These are phyloP conservation scores for Pseudogymnoascus sp. DNA, from an alignment of 2,329 filamentous ascomycete species.

Conservation along the genomic window DNA sequence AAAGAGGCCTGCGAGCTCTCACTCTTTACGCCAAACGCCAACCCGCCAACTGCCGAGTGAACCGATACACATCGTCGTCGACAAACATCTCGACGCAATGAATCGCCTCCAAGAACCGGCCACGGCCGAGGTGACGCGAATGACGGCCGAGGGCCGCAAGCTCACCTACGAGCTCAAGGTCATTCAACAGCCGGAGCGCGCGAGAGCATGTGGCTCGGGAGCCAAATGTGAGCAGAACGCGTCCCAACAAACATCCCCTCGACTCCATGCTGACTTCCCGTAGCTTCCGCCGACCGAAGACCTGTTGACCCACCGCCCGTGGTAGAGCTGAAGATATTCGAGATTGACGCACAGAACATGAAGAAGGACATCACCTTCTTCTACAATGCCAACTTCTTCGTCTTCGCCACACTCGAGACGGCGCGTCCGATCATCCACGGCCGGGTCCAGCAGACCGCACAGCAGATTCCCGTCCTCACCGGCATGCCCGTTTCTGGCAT, in stretches of 20 bases:
- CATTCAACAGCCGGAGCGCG: slow-evolving; percentile 89
- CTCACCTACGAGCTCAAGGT: slow-evolving; percentile 79
- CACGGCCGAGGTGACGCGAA: slow-evolving; percentile 21
- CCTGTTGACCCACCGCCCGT: slow-evolving; percentile 93
- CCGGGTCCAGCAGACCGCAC: slow-evolving; percentile 61
- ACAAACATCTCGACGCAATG: not conserved
- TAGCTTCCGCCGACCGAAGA: slow-evolving; percentile 78
- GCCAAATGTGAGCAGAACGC: slow-evolving; percentile 69
- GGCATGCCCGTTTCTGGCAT: slow-evolving; percentile 93
- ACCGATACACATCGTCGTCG: not conserved
- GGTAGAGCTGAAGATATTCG: slow-evolving; percentile 79
- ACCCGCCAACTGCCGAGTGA: not conserved
- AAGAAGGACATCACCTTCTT: slow-evolving; percentile 70
- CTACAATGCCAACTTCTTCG: slow-evolving; percentile 96
- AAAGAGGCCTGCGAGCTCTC: not conserved
- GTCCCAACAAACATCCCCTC: slow-evolving; percentile 19
- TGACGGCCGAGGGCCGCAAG: slow-evolving; percentile 66
- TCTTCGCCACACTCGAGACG: slow-evolving; percentile 85
- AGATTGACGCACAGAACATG: slow-evolving; percentile 47
- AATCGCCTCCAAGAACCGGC: not conserved
- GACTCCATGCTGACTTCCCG: slow-evolving; percentile 21
- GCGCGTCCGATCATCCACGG: slow-evolving; percentile 77
- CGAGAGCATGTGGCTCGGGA: slow-evolving; percentile 88
- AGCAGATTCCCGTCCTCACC: slow-evolving; percentile 76
- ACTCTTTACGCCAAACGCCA: too few species aligned